Base-by-base conservation (phyloP, 2,329 filamentous ascomycete species). In the Drechslerella stenobrocha region DNA sequence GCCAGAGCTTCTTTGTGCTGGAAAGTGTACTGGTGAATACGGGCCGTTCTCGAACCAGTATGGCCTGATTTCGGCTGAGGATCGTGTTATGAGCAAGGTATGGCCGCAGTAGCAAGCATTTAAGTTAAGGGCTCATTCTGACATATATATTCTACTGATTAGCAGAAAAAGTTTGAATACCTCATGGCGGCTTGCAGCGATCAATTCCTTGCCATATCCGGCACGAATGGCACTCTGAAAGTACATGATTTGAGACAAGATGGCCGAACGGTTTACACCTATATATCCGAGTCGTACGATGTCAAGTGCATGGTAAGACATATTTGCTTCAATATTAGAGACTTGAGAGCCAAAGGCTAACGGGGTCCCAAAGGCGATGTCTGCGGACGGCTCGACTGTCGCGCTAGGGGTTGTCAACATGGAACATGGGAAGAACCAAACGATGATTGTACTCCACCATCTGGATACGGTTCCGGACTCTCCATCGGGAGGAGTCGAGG, bases 231-330 rank as follows among this genome's bases (percentile, higher is more conserved):
- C 22, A 69, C 64, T 1, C 37, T 69, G 23, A 69, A 69, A 34
- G 64, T 69, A 15, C 64, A 69, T 26, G 64, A 69, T 44, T 34
- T 69, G 24, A 47, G 52, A 26, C 37, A 63, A 42, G 57, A 63
- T 53, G 64, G 64, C 8, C 30, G 51, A 23, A 61, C 64, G 2
- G 58, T 63, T 30, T 69, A 69, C 46, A 63, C 64, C 37, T 69
- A 69, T 20, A 53, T 69, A 52, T 69, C 64, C 22, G 64, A 69
- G 46, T 57, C 64, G 30, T 69, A 60, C n/a, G 64, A 69, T 53
- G 63, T 69, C 23, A 61, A 63, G 30, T 69, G 64, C 47, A 52
- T 69, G 64, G 64, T 69, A 56, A 52, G 64, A 8, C 15, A 37
- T 30, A 6, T 18, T 23, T 20, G 18, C 6, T 20, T 18, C 2